These are phyloP conservation scores for Leersia perrieri DNA, from an alignment of 176 grass and related monocot species.

Conservation along the genomic window DNA sequence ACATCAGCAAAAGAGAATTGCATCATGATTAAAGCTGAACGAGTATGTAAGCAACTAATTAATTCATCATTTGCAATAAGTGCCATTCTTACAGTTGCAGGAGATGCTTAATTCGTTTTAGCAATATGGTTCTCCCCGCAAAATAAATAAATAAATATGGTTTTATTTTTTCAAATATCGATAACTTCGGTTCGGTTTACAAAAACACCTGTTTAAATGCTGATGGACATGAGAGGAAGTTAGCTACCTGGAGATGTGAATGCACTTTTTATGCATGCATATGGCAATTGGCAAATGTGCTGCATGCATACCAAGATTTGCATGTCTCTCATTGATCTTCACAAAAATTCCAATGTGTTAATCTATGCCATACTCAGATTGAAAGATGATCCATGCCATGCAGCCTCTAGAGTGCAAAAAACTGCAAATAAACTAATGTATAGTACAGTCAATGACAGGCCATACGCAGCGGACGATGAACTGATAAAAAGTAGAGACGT, in stretches of 20 bases:
- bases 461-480: background rate
- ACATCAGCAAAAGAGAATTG: background rate
- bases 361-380: background rate
- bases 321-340: slow-evolving; percentile 18
- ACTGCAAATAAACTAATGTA: background rate
- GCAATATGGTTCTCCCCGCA: background rate
- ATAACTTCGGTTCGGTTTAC: no score
- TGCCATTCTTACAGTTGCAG: no score
- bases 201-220: background rate
- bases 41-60: background rate
- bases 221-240: slow-evolving; percentile 17
- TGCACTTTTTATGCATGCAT: slow-evolving; percentile 27
- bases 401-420: background rate
- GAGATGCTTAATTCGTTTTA: no score
- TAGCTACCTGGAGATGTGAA: slow-evolving; percentile 20
- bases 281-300: slow-evolving; percentile 33
- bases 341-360: background rate
- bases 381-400: background rate
- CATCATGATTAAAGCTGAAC: slow-evolving; percentile 1
- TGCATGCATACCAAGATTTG: slow-evolving; percentile 8
- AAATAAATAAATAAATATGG: background rate
- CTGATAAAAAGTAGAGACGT: slow-evolving; percentile 33
- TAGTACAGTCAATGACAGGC: background rate
- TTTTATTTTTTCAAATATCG: no score
- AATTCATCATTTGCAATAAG: background rate